Evolutionary conservation across 2,329 filamentous ascomycete species (phyloP).

Genomic region (Aurifilum marmelostoma): DNA sequence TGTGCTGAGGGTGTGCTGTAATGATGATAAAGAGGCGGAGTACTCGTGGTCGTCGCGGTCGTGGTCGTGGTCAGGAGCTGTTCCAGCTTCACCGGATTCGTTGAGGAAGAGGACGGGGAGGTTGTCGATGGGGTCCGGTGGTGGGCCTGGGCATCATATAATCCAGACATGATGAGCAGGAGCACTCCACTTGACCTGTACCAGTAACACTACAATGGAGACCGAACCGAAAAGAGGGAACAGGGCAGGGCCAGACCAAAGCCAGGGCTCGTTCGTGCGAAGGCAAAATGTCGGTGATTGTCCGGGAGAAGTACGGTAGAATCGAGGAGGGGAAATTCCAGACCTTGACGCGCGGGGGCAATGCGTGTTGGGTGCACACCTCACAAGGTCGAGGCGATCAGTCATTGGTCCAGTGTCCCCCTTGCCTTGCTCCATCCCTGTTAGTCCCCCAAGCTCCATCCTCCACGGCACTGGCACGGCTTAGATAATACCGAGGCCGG

Average conservation of each 20-base stretch:
- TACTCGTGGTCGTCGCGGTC: not conserved
- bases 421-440: not conserved
- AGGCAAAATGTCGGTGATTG: constrained; percentile 28
- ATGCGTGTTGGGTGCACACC: not conserved
- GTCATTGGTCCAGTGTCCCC: not conserved
- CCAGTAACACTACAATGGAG: constrained; percentile 12
- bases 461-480: not conserved
- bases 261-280: constrained; percentile 3
- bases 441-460: not conserved
- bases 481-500: not conserved
- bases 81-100: constrained; percentile 3
- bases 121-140: not conserved
- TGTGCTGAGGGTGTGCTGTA: not conserved
- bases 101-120: constrained; percentile 7
- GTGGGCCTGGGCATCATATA: constrained; percentile 15
- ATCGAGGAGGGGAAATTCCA: not conserved
- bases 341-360: not conserved
- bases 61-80: constrained; percentile 12
- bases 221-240: constrained; percentile 3
- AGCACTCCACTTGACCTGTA: not conserved
- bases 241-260: constrained; percentile 1
- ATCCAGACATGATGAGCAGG: constrained; percentile 25
- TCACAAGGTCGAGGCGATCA: not conserved
- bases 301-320: constrained; percentile 27
- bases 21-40: not conserved